A percentile compares a stretch with the other conserved stretches of the same genome.
Conservation (phyloP, 2,329 filamentous ascomycete species). For the Botrytis hyacinthi region DNA sequence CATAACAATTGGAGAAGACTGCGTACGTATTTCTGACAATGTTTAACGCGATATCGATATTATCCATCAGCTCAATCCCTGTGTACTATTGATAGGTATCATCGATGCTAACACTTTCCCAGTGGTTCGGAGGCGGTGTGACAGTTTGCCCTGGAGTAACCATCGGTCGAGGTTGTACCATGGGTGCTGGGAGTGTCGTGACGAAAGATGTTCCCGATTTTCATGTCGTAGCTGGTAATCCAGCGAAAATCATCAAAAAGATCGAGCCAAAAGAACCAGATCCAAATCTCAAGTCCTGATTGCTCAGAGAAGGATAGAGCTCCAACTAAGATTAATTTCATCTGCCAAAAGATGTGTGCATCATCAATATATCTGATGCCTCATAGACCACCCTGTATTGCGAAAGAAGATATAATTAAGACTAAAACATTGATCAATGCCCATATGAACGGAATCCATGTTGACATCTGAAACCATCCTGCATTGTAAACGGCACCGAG, state of each 20-base stretch:
- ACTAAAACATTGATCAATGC: slow-evolving; percentile 64
- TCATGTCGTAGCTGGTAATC: slow-evolving; percentile 64
- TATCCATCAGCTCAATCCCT: neutral
- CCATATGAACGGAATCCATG: slow-evolving; percentile 73
- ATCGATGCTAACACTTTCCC: neutral
- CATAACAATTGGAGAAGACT: slow-evolving; percentile 76
- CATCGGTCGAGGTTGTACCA: slow-evolving; percentile 69
- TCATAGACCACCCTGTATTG: slow-evolving; percentile 67
- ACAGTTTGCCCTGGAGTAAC: slow-evolving; percentile 73
- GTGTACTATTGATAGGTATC: neutral
- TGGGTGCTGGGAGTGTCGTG: slow-evolving; percentile 81
- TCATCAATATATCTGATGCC: neutral
- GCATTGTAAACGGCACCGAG: slow-evolving; percentile 65
- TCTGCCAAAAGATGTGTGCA: neutral
- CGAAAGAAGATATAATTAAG: slow-evolving; percentile 67
- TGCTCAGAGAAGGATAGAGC: neutral
- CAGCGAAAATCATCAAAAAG: slow-evolving; percentile 55
- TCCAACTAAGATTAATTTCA: neutral
- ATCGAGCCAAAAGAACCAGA: slow-evolving; percentile 40
- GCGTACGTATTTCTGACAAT: slow-evolving; percentile 39
- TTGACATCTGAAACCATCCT: slow-evolving; percentile 70
- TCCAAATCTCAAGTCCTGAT: slow-evolving; percentile 24
- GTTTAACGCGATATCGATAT: neutral
- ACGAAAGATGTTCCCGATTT: slow-evolving; percentile 71
- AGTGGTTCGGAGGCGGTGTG: slow-evolving; percentile 70